phyloP scores from a whole-genome alignment of 2,329 filamentous ascomycete species.

The Stagonosporopsis vannaccii region DNA sequence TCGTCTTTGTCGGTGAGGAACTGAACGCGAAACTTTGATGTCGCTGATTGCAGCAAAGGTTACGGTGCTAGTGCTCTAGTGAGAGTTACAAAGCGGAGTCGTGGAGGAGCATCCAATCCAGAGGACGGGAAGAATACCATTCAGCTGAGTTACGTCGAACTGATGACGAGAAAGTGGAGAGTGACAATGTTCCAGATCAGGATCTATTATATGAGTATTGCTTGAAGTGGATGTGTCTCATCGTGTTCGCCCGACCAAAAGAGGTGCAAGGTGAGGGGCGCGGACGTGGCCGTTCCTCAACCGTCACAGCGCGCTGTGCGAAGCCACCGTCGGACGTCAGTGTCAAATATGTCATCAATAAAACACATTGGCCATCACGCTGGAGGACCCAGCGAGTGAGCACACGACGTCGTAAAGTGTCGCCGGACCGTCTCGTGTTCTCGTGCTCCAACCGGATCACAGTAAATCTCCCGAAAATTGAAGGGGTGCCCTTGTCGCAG shows the following conservation, averaged over 20 bases:
- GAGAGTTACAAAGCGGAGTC: slow-evolving; percentile 14
- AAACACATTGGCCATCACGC: slow-evolving; percentile 4
- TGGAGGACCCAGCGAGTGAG: slow-evolving; percentile 6
- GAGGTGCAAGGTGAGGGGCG: slow-evolving; percentile 5
- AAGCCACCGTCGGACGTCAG: slow-evolving; percentile 18
- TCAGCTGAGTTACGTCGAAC: slow-evolving; percentile 27
- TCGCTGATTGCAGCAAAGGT: slow-evolving; percentile 14
- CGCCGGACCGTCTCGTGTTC: slow-evolving; percentile 15
- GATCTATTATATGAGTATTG: slow-evolving; percentile 3
- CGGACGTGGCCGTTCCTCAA: slow-evolving; percentile 40
- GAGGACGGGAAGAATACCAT: slow-evolving; percentile 11
- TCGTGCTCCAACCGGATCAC: slow-evolving; percentile 17
- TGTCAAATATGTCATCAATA: slow-evolving; percentile 20
- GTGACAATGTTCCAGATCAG: slow-evolving; percentile 27
- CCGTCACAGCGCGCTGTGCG: slow-evolving; percentile 19
- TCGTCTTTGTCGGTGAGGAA: slow-evolving; percentile 17
- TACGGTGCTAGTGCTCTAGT: slow-evolving; percentile 11
- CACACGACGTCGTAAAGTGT: slow-evolving; percentile 13
- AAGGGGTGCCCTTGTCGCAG: slow-evolving; percentile 18
- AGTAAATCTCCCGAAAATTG: slow-evolving; percentile 16
- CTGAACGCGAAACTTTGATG: slow-evolving; percentile 13
- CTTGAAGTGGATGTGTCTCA: slow-evolving; percentile 26
- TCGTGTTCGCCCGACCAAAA: slow-evolving; percentile 23
- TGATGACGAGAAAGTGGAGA: slow-evolving; percentile 30
- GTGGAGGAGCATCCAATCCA: slow-evolving; percentile 11